Evolutionary conservation across 495 filamentous ascomycete genomes (phyloP).

Genomic region (Penicillium bovifimosum): DNA sequence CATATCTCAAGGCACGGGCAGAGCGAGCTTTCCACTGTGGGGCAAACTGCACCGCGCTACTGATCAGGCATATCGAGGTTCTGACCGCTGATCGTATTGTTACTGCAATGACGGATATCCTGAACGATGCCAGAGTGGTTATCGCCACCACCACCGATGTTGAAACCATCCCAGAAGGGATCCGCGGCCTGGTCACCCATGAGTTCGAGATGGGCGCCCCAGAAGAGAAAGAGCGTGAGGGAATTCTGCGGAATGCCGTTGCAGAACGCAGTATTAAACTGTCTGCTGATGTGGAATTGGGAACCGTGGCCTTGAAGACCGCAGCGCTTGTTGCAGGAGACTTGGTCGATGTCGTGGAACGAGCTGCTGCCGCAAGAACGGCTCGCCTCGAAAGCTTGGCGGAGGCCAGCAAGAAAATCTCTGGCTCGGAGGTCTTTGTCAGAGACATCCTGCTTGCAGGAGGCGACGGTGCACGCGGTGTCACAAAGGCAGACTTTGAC

Average conservation of each 20-base stretch:
- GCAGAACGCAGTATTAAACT: conserved; percentile 66
- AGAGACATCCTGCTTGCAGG: conserved; percentile 84
- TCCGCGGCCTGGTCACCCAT: conserved; percentile 88
- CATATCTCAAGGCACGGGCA: conserved; percentile 76
- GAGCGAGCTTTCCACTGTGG: conserved; percentile 89
- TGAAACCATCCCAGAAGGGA: conserved; percentile 84
- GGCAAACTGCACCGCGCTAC: conserved; percentile 69
- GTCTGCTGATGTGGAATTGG: conserved; percentile 74
- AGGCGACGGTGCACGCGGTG: conserved; percentile 66
- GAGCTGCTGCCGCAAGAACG: conserved; percentile 69
- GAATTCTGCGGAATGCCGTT: conserved; percentile 71
- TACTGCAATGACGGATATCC: conserved; percentile 71
- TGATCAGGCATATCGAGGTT: conserved; percentile 84
- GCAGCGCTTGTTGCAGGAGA: conserved; percentile 93
- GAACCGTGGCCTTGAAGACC: conserved; percentile 84
- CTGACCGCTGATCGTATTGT: conserved; percentile 86
- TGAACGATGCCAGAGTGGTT: conserved; percentile 67
- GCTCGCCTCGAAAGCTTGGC: conserved; percentile 69
- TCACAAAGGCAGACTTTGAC: conserved; percentile 87
- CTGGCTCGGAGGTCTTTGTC: conserved; percentile 49
- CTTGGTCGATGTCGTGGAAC: conserved; percentile 87
- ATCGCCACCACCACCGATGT: conserved; percentile 93
- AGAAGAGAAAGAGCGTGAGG: conserved; percentile 88
- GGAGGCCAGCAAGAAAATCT: conserved; percentile 32
- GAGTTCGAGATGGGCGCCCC: conserved; percentile 92